Conservation (phyloP, 2,329 filamentous ascomycete genomes). For the Trichoderma simmonsii region DNA sequence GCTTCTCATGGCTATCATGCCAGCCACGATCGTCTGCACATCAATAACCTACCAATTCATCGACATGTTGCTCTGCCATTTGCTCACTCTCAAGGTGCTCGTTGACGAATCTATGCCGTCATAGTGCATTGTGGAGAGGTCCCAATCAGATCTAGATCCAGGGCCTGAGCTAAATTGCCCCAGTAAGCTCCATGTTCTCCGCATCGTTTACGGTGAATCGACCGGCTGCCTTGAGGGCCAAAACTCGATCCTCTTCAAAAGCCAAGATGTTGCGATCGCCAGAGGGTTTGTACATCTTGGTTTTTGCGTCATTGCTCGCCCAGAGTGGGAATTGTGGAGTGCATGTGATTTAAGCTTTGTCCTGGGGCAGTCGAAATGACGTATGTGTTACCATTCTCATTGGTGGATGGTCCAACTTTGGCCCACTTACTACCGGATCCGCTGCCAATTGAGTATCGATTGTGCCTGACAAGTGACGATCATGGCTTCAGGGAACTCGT, state of each 20-base stretch:
- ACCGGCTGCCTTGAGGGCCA: neutral
- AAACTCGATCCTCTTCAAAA: neutral
- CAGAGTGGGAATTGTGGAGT: neutral
- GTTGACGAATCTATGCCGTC: constrained; percentile 9
- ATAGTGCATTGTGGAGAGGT: neutral
- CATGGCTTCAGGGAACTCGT: neutral
- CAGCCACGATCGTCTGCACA: neutral
- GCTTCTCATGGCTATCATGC: neutral
- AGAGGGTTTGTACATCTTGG: neutral
- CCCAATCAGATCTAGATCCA: neutral
- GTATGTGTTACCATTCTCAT: neutral
- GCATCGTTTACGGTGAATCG: neutral
- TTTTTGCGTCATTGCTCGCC: constrained; percentile 1
- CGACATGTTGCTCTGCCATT: neutral
- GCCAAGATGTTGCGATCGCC: neutral
- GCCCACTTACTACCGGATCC: neutral
- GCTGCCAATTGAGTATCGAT: constrained; percentile 11
- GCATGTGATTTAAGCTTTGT: constrained; percentile 9
- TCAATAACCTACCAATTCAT: neutral
- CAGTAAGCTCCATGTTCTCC: neutral
- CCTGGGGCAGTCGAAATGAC: neutral
- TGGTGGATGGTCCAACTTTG: neutral
- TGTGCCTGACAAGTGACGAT: constrained; percentile 4
- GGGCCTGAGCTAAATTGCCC: neutral
- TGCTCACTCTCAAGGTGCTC: neutral